Evolutionary conservation across 2,329 filamentous ascomycete genomes (phyloP), one percentile per base, ranked within the genome.

Genomic region (Thermochaetoides dissita): DNA sequence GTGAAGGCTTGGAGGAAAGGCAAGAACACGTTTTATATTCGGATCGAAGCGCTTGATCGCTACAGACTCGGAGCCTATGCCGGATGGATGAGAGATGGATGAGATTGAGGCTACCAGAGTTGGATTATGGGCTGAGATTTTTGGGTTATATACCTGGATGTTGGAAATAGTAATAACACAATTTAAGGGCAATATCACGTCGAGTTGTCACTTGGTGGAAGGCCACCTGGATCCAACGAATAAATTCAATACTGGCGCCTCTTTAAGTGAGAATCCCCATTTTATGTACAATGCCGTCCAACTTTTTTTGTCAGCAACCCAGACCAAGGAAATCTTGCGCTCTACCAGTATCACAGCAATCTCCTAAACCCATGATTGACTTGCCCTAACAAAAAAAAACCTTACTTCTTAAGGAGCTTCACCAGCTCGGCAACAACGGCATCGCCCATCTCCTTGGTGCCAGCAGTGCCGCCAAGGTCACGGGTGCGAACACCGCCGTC

Each of bases 391-490:
- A 5, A 5, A 24, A 5, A 24, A 24, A 24, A 24, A 33, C 8
- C 11, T 28, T 44, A 53, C 38, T 46, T 48, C 61, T 72, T 69
- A 53, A 91, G 68, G 39, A 87, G 63, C 61, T 75, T 76, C 60
- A 74, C 70, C 45, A 94, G 65, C 68, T 94, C 80, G 38, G 72
- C 72, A 2, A 79, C 79, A 49, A 95, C 71, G 2, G 84, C 84
- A 62, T 95, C 84, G 46, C 87, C 86, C 33, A 64, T 81, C 56
- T 91, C 77, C 36, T 63, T 67, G 6, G 89, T 96, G 49, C 70
- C 76, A 8, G 79, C 70, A 41, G 63, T 74, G 44, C 91, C 89
- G 38, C 85, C 86, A 52, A 96, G 83, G 59, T 96, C 89, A 59
- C 75, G 81, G 10, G 89, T 95, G 49, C 78, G 71, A 38, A 88